Evolutionary conservation across 1,139 yeast species (phyloP), one percentile per base, ranked within the genome.

Genomic region (Candida albicans): DNA sequence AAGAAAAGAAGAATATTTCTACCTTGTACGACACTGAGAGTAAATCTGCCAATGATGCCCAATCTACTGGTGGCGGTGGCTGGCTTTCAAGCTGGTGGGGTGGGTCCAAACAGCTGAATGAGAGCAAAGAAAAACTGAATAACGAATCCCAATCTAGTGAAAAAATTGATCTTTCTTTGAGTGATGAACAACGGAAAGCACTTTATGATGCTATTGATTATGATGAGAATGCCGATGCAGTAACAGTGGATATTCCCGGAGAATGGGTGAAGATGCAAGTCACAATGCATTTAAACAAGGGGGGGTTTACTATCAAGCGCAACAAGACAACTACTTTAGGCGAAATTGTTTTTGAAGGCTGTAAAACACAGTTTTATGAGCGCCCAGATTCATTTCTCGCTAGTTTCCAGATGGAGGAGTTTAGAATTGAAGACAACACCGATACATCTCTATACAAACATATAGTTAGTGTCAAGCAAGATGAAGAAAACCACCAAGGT

Each of bases 171-270:
- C 65, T 84, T 53, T 71, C 82, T 1, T 57, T 73, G 35, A 57
- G 68, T 8, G 87, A 83, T 22, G 89, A 84, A 49, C 93, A 87
- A 54, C 71, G 84, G 50, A 74, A 89, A 58, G 99, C 95, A 44
- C 73, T 93, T 12, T 91, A 89, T 58, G 96, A 89, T 49, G 96
- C 97, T 0, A 93, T 95, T 51, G 99, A 91, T 49, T 91, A 86
- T 67, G 88, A 90, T 55, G 96, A 90, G 49, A 70, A 79, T 26
- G 73, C 78, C 43, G 75, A 77, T 0, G 56, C 79, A 0, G 79
- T 79, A 12, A 66, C 83, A 0, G 68, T 84, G 10, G 86, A 85
- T 50, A 58, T 87, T 1, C 96, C 97, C 0, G 76, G 81, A 41
- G 95, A 90, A 48, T 73, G 90, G 33, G 80, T 86, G 2, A 80